A percentile compares a stretch with the other conserved stretches of the same genome.
phyloP scores from a whole-genome alignment of 805 yeast species.

The Saccharomycopsis sp. region DNA sequence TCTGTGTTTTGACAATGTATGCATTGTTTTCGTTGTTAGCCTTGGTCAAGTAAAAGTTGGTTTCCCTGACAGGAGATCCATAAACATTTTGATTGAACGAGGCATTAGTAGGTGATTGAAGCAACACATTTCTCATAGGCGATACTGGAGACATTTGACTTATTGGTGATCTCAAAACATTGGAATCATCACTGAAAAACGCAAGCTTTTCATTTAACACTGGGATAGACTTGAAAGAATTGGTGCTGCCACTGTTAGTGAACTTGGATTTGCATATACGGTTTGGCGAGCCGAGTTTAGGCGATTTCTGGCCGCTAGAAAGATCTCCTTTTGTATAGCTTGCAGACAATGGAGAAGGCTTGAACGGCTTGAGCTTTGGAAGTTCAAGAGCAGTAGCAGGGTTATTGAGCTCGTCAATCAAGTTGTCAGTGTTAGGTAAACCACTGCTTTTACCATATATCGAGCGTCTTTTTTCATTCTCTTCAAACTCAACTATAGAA shows the following conservation, averaged over 20 bases:
- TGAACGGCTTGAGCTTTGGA: conserved; percentile 20
- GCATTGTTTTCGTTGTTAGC: background rate
- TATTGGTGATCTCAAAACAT: background rate
- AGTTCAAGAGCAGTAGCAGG: conserved; percentile 10
- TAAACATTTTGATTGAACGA: background rate
- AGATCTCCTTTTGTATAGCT: background rate
- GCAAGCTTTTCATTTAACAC: conserved; percentile 19
- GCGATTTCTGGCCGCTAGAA: conserved; percentile 9
- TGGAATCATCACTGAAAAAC: conserved; percentile 11
- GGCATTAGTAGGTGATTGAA: background rate
- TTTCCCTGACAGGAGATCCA: conserved; percentile 1
- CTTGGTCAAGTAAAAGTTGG: conserved; percentile 1
- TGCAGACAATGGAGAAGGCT: background rate
- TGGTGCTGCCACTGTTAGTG: background rate
- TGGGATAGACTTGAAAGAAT: conserved; percentile 17
- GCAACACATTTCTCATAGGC: background rate
- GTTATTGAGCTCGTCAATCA: conserved; percentile 13
- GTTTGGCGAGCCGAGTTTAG: conserved; percentile 17
- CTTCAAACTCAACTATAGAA: conserved; percentile 16
- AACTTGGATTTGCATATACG: conserved; percentile 13
- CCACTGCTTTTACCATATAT: background rate
- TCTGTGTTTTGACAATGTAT: background rate
- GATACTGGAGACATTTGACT: background rate
- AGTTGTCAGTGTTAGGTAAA: conserved; percentile 14
- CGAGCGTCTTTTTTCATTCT: conserved; percentile 1